Conservation (phyloP, 495 filamentous ascomycete species). For the Penicillium argentinense region DNA sequence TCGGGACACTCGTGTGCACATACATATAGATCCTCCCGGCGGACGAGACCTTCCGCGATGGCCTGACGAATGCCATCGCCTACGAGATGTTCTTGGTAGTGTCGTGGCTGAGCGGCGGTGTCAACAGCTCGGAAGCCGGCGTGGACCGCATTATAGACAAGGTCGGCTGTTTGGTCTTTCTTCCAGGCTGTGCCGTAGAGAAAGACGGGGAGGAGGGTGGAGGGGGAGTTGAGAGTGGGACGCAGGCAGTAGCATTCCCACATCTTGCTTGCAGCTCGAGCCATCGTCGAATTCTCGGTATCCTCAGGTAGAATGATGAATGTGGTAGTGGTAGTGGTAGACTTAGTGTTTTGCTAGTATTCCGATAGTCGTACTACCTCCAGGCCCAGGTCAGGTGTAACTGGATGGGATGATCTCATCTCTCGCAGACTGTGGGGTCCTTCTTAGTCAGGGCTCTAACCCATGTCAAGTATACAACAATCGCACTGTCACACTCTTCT, state of each 20-base stretch:
- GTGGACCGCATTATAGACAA: conserved; percentile 67
- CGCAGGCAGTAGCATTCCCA: conserved; percentile 39
- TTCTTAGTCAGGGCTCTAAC: too few species aligned
- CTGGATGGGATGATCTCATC: too few species aligned
- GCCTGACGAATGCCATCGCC: conserved; percentile 62
- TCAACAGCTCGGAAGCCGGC: conserved; percentile 75
- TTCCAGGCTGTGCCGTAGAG: conserved; percentile 92
- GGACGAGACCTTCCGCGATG: conserved; percentile 55
- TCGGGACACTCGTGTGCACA: conserved; percentile 15
- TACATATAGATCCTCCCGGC: conserved; percentile 62
- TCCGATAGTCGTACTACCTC: too few species aligned
- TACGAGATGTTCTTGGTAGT: conserved; percentile 74
- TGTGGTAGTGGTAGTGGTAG: background rate
- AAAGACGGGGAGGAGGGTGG: conserved; percentile 50
- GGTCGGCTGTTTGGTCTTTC: conserved; percentile 63
- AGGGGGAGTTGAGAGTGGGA: conserved; percentile 24
- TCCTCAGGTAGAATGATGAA: too few species aligned
- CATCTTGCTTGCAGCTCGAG: conserved; percentile 28
- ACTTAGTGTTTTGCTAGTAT: too few species aligned
- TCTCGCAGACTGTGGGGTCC: too few species aligned
- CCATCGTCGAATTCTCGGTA: conserved; percentile 24
- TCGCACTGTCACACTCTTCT: too few species aligned
- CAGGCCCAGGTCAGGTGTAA: too few species aligned
- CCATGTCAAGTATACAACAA: too few species aligned
- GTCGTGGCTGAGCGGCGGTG: conserved; percentile 75